Base-by-base conservation (phyloP, 495 filamentous ascomycete species). In the Xylaria sp. region DNA sequence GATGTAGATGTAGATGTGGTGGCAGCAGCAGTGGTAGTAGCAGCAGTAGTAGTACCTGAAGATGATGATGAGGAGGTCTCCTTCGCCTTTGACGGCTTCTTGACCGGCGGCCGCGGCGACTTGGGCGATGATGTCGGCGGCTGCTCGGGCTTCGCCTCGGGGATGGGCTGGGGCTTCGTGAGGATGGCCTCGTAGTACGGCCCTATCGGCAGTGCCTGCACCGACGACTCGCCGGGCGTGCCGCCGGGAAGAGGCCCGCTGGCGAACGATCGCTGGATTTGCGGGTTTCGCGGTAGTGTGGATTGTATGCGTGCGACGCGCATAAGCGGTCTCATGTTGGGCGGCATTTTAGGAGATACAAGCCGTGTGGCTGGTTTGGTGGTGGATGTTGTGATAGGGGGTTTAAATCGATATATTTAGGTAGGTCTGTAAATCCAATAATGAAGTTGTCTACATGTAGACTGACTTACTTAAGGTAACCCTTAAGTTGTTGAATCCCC, bases 131-230 rank as follows among this genome's bases (percentile, higher is more conserved):
- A 78, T 5, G 74, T 74, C 12, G 84, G 80, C 9, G 77, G 77
- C 4, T 80, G 79, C 61, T 81, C 73, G n/a, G 83, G 77, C 61
- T 81, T 79, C 21, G 72, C 65, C 53, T 78, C 64, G 37, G 80
- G 80, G 71, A 66, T 33, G 59, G 67, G 52, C 77, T 69, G 12
- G 0, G 82, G 81, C 21, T 80, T 73, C 2, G 75, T 72, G 41
- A 83, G 77, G 31, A 88, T 79, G 58, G 80, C 75, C 65, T 82
- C 80, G 73, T 85, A 83, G 74, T 82, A 87, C 0, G 65, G 57
- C 6, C 70, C 70, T 17, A 72, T 37, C 3, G 70, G 70, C 40
- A 68, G 19, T 15, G 53, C 64, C 24, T 72, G 70, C 33, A 52
- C 63, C 11, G 70, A 67, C 19, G 62, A 61, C 35, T 79, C 77